Evolutionary conservation across 1,284 basidiomycete genomes (phyloP).

Genomic region (Cryptococcus amylolentus): DNA sequence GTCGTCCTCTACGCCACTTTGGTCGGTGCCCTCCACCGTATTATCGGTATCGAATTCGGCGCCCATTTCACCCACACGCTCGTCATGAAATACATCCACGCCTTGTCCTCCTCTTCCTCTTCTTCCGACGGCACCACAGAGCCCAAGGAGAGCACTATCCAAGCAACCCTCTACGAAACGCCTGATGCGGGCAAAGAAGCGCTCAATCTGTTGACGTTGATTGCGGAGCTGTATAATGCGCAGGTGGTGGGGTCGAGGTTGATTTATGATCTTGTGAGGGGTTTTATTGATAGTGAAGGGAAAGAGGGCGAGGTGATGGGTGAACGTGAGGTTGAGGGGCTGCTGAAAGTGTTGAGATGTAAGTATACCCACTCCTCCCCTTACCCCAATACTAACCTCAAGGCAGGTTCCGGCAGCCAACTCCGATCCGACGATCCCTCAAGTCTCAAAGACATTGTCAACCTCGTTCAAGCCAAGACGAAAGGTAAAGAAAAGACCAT

Average conservation of each 20-base stretch:
- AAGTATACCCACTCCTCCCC: slow-evolving; percentile 36
- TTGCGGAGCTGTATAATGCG: slow-evolving; percentile 94
- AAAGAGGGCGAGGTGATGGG: slow-evolving; percentile 53
- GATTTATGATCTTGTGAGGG: slow-evolving; percentile 84
- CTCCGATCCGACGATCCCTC: slow-evolving; percentile 64
- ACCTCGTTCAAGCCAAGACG: slow-evolving; percentile 68
- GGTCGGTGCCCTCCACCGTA: slow-evolving; percentile 75
- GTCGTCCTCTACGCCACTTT: slow-evolving; percentile 88
- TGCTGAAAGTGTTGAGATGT: slow-evolving; percentile 84
- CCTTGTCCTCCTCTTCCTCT: slow-evolving; percentile 31
- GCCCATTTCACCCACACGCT: slow-evolving; percentile 72
- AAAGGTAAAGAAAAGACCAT: slow-evolving; percentile 58
- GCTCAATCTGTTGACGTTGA: slow-evolving; percentile 78
- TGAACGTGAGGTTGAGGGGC: slow-evolving; percentile 79
- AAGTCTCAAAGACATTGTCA: slow-evolving; percentile 55
- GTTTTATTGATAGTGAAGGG: slow-evolving; percentile 59
- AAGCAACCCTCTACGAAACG: slow-evolving; percentile 33
- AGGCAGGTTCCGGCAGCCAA: slow-evolving; percentile 74
- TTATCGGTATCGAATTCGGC: slow-evolving; percentile 89
- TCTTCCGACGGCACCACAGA: neutral
- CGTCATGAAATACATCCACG: slow-evolving; percentile 63
- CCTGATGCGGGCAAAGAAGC: slow-evolving; percentile 69
- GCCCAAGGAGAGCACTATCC: slow-evolving; percentile 7
- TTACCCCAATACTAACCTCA: neutral
- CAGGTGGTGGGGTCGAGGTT: slow-evolving; percentile 84